These are phyloP conservation scores for Anacardium occidentale DNA, from an alignment of 345 rosid genomes.

Conservation along the genomic window DNA sequence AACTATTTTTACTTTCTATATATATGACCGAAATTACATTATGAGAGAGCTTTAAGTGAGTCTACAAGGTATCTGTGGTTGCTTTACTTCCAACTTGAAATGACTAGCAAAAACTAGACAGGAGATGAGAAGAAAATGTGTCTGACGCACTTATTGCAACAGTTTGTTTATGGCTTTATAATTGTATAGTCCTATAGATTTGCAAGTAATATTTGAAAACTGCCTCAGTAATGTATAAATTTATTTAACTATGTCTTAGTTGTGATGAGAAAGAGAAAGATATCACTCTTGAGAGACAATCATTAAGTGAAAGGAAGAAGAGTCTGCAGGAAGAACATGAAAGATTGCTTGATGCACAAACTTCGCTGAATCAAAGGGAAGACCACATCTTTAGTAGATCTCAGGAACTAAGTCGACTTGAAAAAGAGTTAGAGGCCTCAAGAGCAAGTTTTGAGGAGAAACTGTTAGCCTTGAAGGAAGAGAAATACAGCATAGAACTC, in stretches of 20 bases:
- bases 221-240: neutral
- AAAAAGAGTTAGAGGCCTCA: constrained; percentile 58
- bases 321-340: constrained; percentile 76
- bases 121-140: neutral
- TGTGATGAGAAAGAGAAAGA: neutral
- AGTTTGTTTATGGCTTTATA: neutral
- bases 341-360: constrained; percentile 71
- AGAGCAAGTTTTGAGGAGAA: constrained; percentile 56
- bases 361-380: constrained; percentile 79
- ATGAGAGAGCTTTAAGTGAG: neutral
- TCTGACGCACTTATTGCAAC: neutral
- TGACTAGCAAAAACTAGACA: neutral
- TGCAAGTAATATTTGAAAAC: neutral
- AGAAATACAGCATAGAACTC: constrained; percentile 59
- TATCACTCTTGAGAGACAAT: constrained; percentile 50
- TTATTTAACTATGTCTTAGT: neutral
- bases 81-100: neutral
- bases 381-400: constrained; percentile 63
- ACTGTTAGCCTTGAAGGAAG: constrained; percentile 43
- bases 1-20: neutral
- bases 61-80: neutral
- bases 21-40: neutral
- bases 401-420: constrained; percentile 59
- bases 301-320: constrained; percentile 70
- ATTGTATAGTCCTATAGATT: neutral